Evolutionary conservation across 768 basidiomycete species (phyloP), one percentile per base, ranked within the genome.

Genomic region (Russula sp.): DNA sequence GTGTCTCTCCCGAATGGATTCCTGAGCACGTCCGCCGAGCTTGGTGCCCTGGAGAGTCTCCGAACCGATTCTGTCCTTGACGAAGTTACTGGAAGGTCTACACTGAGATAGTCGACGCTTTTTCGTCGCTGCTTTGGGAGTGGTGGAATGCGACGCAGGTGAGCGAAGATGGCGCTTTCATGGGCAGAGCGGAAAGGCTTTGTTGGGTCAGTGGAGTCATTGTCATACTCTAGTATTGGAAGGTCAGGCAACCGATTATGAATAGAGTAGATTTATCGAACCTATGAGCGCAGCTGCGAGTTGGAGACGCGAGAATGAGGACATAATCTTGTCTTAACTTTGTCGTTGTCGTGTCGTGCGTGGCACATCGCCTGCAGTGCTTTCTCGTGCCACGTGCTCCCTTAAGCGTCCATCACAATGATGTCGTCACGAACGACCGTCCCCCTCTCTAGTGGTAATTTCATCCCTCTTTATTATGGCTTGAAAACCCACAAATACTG

Each of bases 81-180:
- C 8, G 5, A 22, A n/a, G 50, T 20, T 13, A 75, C 82, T n/a
- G 87, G 85, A 37, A 88, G 75, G 20, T 84, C 75, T 7, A 88
- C 83, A 6, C 86, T 83, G 32, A 89, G 82, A 70, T 85, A 85
- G 73, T 89, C 87, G 34, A 77, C 70, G 68, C 81, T 86, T 47
- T 70, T 79, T 81, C 52, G 83, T 79, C 49, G 80, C 70, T 20
- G 73, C 69, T 79, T 77, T 62, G 77, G 78, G 65, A 82, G 76
- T 55, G 80, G 79, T 55, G 79, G 77, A 55, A 81, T 72, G 51
- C 78, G 83, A 37, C 88, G 84, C 45, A 91, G 77, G 71, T 89
- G 87, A n/a, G 87, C 80, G 69, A 94, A 93, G 63, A 94, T 88
- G 55, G 90, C 91, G 64, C 90, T 92, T 63, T 93, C 89, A 49